Evolutionary conservation across 176 grass and related monocot genomes (phyloP), one percentile per base, ranked within the genome.

Genomic region (Lolium rigidum): DNA sequence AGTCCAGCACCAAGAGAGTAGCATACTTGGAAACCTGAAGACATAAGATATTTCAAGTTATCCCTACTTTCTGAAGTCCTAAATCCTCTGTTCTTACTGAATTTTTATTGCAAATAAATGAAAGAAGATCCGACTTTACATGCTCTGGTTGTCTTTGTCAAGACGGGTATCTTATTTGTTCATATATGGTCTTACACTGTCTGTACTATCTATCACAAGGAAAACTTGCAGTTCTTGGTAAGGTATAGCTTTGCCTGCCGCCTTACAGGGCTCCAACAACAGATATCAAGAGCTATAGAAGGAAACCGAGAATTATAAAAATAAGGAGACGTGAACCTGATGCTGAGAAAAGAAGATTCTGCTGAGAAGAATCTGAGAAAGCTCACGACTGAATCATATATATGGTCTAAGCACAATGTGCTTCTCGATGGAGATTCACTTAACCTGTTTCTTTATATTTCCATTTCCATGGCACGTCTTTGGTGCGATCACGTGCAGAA

Each of bases 1-100:
- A 56, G 15, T 20, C 16, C 54, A 56, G 17, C 84, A 20, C 84
- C 84, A 38, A 90, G 71, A 78, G 84, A 90, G 70, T 90, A 83
- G 71, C 88, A 90, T 50, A 83, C 83, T 85, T 90, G 84, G 78
- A 90, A 90, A 25, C 88, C 88, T 90, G 71, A 20, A 78, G 6
- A 84, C 44, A 49, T 24, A 68, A 50, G 11, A 13, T 50, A 50
- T 50, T 50, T 12, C 48, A 50, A 50, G 11, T 50, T 50, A 50
- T 50, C 4, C 48, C 10, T 50, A 50, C 9, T 50, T 2, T 50
- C 6, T 4, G 0, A 56, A 56, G 54, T 20, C 54, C 17, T 18
- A 56, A 2, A 56, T 18, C 16, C 54, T 56, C 54, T 7, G 4
- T 56, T 20, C 54, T 56, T 5, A 56, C 16, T 56, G 17, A 56